Evolutionary conservation across 495 filamentous ascomycete genomes (phyloP).

Genomic region (Talaromyces adpressus): DNA sequence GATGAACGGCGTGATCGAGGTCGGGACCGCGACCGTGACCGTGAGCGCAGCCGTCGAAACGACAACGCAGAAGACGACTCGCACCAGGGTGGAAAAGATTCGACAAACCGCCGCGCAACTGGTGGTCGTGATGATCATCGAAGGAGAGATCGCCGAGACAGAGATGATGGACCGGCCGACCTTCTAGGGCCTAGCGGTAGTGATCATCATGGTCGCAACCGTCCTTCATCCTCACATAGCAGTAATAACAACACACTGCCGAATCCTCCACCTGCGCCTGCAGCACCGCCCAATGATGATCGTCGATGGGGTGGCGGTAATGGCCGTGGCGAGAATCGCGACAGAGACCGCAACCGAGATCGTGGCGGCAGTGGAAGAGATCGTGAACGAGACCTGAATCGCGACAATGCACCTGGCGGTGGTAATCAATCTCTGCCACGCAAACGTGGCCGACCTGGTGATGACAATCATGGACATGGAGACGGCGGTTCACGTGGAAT

Average conservation of each 20-base stretch:
- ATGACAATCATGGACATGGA: conserved; percentile 21
- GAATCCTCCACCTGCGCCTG: conserved; percentile 18
- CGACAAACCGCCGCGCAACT: conserved; percentile 20
- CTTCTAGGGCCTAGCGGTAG: conserved; percentile 13
- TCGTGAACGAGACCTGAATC: conserved; percentile 27
- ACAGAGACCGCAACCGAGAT: conserved; percentile 34
- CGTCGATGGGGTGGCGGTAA: conserved; percentile 28
- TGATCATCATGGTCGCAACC: conserved; percentile 34
- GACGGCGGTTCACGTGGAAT: conserved; percentile 25
- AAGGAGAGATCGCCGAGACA: conserved; percentile 30
- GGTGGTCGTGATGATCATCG: conserved; percentile 34
- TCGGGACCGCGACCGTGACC: conserved; percentile 32
- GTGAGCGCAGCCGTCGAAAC: conserved; percentile 27
- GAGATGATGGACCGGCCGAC: conserved; percentile 24
- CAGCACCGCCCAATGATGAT: conserved; percentile 21
- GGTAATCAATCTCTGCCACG: conserved; percentile 21
- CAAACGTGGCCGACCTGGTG: conserved; percentile 31
- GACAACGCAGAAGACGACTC: conserved; percentile 28
- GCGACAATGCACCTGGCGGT: conserved; percentile 6
- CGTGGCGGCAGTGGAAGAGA: conserved; percentile 24
- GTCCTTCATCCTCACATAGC: conserved; percentile 31
- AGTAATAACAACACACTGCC: conserved; percentile 17
- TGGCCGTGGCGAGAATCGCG: conserved; percentile 30
- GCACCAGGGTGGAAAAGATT: conserved; percentile 22
- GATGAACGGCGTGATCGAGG: conserved; percentile 29